Evolutionary conservation across 2,329 filamentous ascomycete genomes (phyloP).

Genomic region (Fusarium protoensiforme): DNA sequence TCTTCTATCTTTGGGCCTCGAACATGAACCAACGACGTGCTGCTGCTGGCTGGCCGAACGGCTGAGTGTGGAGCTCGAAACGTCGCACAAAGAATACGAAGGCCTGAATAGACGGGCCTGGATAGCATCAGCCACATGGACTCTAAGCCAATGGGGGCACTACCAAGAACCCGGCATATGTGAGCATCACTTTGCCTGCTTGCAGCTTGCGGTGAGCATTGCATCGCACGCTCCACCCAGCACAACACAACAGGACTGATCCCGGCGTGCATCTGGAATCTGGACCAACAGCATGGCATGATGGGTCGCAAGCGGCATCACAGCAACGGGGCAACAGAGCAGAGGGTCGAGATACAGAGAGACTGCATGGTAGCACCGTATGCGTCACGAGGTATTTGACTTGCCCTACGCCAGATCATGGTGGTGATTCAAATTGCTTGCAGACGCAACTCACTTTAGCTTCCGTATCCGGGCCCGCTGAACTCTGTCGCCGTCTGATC

Average conservation of each 20-base stretch:
- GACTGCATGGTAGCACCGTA: slow-evolving; percentile 22
- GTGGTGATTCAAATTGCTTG: slow-evolving; percentile 18
- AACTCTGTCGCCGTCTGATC: slow-evolving; percentile 29
- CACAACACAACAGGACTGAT: neutral
- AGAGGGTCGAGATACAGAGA: neutral
- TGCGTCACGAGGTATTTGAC: slow-evolving; percentile 27
- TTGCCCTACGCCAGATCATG: slow-evolving; percentile 14
- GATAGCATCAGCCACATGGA: slow-evolving; percentile 22
- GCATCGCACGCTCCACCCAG: slow-evolving; percentile 20
- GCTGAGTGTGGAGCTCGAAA: neutral
- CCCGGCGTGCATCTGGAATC: neutral
- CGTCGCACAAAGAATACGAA: slow-evolving; percentile 31
- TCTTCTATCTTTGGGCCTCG: neutral
- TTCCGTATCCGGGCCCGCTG: slow-evolving; percentile 32
- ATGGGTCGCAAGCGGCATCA: slow-evolving; percentile 8
- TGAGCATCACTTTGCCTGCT: slow-evolving; percentile 23
- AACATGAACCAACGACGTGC: neutral
- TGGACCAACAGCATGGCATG: slow-evolving; percentile 1
- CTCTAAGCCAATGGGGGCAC: slow-evolving; percentile 12
- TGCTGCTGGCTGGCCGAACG: neutral
- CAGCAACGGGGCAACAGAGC: slow-evolving; percentile 3
- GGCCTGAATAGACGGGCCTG: slow-evolving; percentile 21
- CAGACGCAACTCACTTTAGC: slow-evolving; percentile 25
- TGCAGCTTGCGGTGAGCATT: slow-evolving; percentile 22
- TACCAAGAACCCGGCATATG: slow-evolving; percentile 8